Base-by-base conservation (phyloP, 352 stramenopile species). In the Phytophthora ohioensis region DNA sequence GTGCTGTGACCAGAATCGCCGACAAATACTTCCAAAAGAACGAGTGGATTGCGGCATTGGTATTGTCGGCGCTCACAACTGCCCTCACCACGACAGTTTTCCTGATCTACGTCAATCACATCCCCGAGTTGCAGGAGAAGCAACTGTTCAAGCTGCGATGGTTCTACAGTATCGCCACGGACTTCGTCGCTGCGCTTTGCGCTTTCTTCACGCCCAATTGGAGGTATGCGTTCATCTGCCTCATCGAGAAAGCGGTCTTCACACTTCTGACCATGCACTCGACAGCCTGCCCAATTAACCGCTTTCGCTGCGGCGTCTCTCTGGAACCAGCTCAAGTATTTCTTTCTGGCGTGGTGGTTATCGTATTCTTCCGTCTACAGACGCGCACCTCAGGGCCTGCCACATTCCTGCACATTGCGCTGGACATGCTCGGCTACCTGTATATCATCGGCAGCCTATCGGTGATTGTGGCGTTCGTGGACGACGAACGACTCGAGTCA, bases 361-460 rank as follows among this genome's bases (percentile, higher is more conserved):
- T 92, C 32, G 71, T 92, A 35, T 76, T 88, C 32, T 84, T 91
- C 52, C 79, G 79, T 2, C 53, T 88, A 6, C 74, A 77, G 57
- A 78, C 63, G 8, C 72, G 71, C 30, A 69, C 52, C 30, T 73
- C 68, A 11, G 67, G 55, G 11, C 69, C 64, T 1, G 61, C 63
- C 1, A 70, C 68, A 6, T 84, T 84, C 49, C 35, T 82, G 3
- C 78, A 84, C 35, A 77, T 93, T 55, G 56, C 87, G 42, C 67
- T 93, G 13, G 86, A 93, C 48, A 73, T 86, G 59, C 66, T 93
- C 9, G 84, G 86, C 9, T 92, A 88, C 57, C 21, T 90, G 13
- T 92, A 92, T 57, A 87, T 93, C 36, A 77, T 90, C n/a, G 82
- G 84, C 17, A 87, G 63, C 41, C 68, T 93, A 17, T 88, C 82